Conservation (phyloP, 495 filamentous ascomycete genomes). For the Penicillium maclennaniae region DNA sequence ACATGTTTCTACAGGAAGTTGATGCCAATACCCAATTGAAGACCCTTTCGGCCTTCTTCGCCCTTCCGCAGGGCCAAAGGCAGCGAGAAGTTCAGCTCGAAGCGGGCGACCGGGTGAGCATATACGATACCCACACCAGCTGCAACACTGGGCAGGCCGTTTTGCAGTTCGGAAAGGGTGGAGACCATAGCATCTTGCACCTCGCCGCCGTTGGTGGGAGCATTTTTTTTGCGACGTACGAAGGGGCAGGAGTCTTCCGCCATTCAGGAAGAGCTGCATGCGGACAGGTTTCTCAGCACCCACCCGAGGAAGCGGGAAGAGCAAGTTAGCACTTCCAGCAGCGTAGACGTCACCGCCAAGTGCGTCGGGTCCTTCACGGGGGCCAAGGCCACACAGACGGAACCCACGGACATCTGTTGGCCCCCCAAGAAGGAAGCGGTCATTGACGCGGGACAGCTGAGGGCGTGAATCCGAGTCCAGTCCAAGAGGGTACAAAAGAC, state of each 20-base stretch:
- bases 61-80: slow-evolving; percentile 75
- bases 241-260: slow-evolving; percentile 77
- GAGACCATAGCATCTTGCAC: slow-evolving; percentile 49
- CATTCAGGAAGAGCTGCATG: slow-evolving; percentile 86
- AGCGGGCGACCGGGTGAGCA: slow-evolving; percentile 83
- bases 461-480: slow-evolving; percentile 47
- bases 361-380: slow-evolving; percentile 77
- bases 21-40: slow-evolving; percentile 91
- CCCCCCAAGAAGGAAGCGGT: slow-evolving; percentile 91
- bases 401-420: slow-evolving; percentile 94
- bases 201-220: slow-evolving; percentile 51
- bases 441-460: slow-evolving; percentile 75
- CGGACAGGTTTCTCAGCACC: slow-evolving; percentile 80
- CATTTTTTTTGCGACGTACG: slow-evolving; percentile 50
- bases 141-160: slow-evolving; percentile 77
- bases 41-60: slow-evolving; percentile 83
- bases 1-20: slow-evolving; percentile 69
- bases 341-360: slow-evolving; percentile 90
- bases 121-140: slow-evolving; percentile 91
- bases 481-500: slow-evolving; percentile 59
- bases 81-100: slow-evolving; percentile 92
- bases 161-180: slow-evolving; percentile 60
- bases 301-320: slow-evolving; percentile 76
- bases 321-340: slow-evolving; percentile 77
- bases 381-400: slow-evolving; percentile 80